A percentile compares a stretch with the other conserved stretches of the same genome.
These are phyloP conservation scores for Clarireedia sp. DNA, from an alignment of 2,329 filamentous ascomycete species.

Conservation along the genomic window DNA sequence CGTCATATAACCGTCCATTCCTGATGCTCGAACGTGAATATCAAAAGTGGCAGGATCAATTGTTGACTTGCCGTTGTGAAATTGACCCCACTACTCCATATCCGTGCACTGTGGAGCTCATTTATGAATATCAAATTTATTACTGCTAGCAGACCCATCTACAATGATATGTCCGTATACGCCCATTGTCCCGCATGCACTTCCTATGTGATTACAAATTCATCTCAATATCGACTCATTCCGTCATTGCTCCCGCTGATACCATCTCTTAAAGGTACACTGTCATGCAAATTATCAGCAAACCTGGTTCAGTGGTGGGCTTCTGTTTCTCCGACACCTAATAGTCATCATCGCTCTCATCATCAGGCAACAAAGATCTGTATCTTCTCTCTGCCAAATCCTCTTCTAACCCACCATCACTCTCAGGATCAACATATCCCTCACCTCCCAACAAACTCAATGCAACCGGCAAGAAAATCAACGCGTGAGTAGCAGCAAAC, in stretches of 20 bases:
- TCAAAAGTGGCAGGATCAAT: background rate
- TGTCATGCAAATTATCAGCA: too few species aligned
- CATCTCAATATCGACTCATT: background rate
- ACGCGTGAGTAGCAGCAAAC: constrained; percentile 79
- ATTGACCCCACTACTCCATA: too few species aligned
- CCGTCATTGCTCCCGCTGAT: background rate
- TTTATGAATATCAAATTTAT: too few species aligned
- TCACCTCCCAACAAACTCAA: constrained; percentile 78
- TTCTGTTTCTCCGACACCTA: background rate
- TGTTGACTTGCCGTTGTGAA: background rate
- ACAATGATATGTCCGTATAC: background rate
- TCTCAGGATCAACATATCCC: constrained; percentile 82
- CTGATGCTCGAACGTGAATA: background rate
- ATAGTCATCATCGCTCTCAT: constrained; percentile 51
- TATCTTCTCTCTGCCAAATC: constrained; percentile 76
- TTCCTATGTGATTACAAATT: background rate
- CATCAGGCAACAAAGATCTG: constrained; percentile 67
- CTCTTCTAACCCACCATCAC: constrained; percentile 80
- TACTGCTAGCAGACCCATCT: background rate
- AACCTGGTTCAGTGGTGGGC: too few species aligned
- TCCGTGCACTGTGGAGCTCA: too few species aligned
- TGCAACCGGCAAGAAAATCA: constrained; percentile 86
- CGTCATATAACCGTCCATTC: background rate
- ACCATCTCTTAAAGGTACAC: too few species aligned
- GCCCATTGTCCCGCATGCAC: background rate